These are phyloP conservation scores for Zygosaccharomyces rouxii DNA, from an alignment of 805 yeast genomes.

Conservation along the genomic window DNA sequence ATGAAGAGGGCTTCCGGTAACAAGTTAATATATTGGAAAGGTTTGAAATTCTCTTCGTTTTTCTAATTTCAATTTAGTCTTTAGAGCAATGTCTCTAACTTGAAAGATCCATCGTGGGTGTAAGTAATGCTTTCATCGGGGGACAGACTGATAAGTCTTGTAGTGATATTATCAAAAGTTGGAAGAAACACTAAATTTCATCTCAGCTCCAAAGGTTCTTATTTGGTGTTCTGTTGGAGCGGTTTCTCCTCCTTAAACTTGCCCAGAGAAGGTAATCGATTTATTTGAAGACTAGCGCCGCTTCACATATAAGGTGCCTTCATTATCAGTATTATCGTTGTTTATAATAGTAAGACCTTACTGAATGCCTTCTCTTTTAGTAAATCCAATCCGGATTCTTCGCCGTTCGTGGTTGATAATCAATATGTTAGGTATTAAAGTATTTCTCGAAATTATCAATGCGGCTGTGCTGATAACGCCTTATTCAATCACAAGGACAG, in stretches of 20 bases:
- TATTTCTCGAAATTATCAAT: conserved; percentile 45
- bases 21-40: no score
- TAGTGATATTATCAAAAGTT: conserved; percentile 48
- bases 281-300: conserved; percentile 49
- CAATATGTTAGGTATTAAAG: conserved; percentile 45
- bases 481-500: conserved; percentile 36
- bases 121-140: no score
- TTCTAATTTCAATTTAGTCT: no score
- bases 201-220: conserved; percentile 47
- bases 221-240: conserved; percentile 46
- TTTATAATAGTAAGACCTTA: conserved; percentile 43
- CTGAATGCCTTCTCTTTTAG: conserved; percentile 32
- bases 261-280: conserved; percentile 49
- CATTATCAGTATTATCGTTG: conserved; percentile 48
- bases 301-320: conserved; percentile 48
- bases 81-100: no score
- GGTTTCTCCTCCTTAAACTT: conserved; percentile 45
- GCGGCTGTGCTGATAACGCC: conserved; percentile 47
- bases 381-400: conserved; percentile 39
- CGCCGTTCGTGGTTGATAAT: conserved; percentile 49
- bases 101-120: no score
- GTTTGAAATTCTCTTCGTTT: no score
- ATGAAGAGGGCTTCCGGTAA: no score
- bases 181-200: conserved; percentile 48
- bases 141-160: no score